Percentiles rank a stretch among this genome's conserved stretches.
These are phyloP conservation scores for Xylona heveae DNA, from an alignment of 495 filamentous ascomycete genomes.

Conservation along the genomic window DNA sequence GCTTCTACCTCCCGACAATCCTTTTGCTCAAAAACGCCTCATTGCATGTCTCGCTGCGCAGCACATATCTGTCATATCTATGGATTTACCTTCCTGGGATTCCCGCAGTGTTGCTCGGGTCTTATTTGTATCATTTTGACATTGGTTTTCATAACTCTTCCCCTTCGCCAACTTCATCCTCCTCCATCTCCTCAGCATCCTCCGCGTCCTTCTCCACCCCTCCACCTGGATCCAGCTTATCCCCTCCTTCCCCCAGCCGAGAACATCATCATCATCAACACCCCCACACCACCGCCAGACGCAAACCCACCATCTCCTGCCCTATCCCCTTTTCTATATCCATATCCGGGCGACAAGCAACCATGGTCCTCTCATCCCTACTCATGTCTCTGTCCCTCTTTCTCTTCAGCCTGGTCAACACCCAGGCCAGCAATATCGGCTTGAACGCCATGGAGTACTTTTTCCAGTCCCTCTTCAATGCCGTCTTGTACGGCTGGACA, in stretches of 20 bases:
- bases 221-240: no score
- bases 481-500: conserved; percentile 35
- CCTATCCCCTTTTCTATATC: no score
- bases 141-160: no score
- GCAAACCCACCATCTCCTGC: no score
- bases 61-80: conserved; percentile 22
- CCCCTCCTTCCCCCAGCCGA: no score
- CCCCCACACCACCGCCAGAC: no score
- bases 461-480: conserved; percentile 39
- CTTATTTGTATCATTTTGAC: conserved; percentile 20
- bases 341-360: conserved; percentile 23
- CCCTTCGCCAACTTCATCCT: no score
- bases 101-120: conserved; percentile 20
- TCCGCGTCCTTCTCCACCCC: no score
- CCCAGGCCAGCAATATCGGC: conserved; percentile 4
- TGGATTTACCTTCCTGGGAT: conserved; percentile 24
- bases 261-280: no score
- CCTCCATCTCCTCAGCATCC: no score
- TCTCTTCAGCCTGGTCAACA: conserved; percentile 19
- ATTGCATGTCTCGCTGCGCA: conserved; percentile 12
- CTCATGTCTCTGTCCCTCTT: conserved; percentile 24
- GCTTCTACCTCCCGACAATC: conserved; percentile 20
- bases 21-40: conserved; percentile 17
- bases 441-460: conserved; percentile 26
- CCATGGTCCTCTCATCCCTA: conserved; percentile 23